Evolutionary conservation across 805 yeast genomes (phyloP), one percentile per base, ranked within the genome.

Genomic region (Wickerhamiella allomyrinae): DNA sequence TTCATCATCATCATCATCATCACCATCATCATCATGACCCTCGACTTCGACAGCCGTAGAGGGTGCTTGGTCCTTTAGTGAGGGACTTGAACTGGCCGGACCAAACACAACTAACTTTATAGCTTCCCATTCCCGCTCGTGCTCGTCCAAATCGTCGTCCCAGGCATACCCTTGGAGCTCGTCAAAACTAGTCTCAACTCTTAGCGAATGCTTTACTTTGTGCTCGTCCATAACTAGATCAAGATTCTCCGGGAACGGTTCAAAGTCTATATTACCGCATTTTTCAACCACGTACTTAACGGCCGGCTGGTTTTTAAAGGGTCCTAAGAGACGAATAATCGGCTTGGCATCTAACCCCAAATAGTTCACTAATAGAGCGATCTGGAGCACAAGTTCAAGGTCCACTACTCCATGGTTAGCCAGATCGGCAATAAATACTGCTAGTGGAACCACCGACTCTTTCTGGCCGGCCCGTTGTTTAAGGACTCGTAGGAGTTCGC

Each of bases 401-500:
- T 76, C 74, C 10, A 70, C 60, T 1, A 85, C 80, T 40, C 67
- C 71, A 49, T 73, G 77, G 50, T 77, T 78, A 39, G 74, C 70
- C 40, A 86, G 61, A 35, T 76, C 77, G 3, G 79, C 74, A 13
- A 85, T 39, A 47, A 85, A 75, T 9, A 20, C 4, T 17, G 37
- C 37, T 3, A 34, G 37, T 7, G 17, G 7, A 4, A 9, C n/a
- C 5, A 13, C 35, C 3, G 35, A 20, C 4, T 31, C 35, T 17
- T n/a, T 11, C 7, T 20, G 20, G 17, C 17, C 31, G 4, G 14
- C 17, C 11, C 24, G 20, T 4, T 3, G 17, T n/a, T 20, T 20
- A 25, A 34, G 20, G 5, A 20, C 23, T 9, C 24, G 13, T 11
- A 42, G 15, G 3, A 42, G 11, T 5, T 39, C 29, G 20, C 21